A percentile compares a stretch with the other conserved stretches of the same genome.
Conservation (phyloP, 129 eudicot species). For the Solidago caesia region DNA sequence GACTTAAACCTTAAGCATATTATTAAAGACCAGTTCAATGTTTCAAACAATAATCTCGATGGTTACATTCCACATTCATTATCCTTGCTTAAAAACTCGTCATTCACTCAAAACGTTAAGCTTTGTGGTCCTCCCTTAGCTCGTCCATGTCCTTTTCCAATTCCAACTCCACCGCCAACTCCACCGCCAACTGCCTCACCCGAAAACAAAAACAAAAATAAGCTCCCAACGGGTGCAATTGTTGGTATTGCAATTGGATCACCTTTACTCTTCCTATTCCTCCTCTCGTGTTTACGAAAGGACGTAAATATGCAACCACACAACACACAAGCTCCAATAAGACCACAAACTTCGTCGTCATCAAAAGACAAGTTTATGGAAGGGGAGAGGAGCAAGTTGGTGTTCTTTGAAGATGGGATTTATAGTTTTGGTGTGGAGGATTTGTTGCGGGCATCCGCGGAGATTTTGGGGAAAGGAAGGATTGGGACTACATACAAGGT, state of each 20-base stretch:
- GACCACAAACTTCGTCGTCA: conserved; percentile 47
- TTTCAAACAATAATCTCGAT: conserved; percentile 55
- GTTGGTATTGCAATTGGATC: conserved; percentile 68
- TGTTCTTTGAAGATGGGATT: conserved; percentile 61
- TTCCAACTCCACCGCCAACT: conserved; percentile 65
- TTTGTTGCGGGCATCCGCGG: conserved; percentile 84
- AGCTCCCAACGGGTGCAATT: conserved; percentile 60
- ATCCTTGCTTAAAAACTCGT: conserved; percentile 44
- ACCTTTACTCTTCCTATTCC: conserved; percentile 42
- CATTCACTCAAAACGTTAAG: conserved; percentile 65
- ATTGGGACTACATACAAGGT: conserved; percentile 89
- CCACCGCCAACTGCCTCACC: conserved; percentile 38
- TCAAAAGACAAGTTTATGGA: conserved; percentile 73
- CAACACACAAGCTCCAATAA: no score
- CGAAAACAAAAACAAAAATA: conserved; percentile 28
- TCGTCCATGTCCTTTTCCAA: conserved; percentile 47
- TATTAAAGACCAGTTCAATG: conserved; percentile 44
- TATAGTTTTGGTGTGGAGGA: conserved; percentile 86
- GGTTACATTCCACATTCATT: conserved; percentile 67
- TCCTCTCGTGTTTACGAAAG: conserved; percentile 36
- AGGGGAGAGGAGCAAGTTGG: conserved; percentile 61
- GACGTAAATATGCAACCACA: no score
- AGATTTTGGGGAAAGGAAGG: conserved; percentile 89
- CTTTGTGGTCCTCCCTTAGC: conserved; percentile 79
- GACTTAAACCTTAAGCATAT: conserved; percentile 40